Evolutionary conservation across 345 rosid species (phyloP).

Genomic region (Populus davidiana): DNA sequence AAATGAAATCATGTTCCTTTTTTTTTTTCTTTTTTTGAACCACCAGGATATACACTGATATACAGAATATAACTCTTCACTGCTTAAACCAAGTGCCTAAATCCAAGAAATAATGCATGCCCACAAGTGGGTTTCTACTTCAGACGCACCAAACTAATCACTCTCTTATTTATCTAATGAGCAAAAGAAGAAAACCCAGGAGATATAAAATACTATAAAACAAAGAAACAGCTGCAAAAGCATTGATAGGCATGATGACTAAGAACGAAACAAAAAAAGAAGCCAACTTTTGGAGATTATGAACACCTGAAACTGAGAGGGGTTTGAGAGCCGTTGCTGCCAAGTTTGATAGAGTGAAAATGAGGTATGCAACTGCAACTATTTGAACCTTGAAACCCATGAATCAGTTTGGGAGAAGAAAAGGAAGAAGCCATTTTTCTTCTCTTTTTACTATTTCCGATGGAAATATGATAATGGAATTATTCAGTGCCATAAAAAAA

Average conservation of each 20-base stretch:
- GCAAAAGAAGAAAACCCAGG: not conserved
- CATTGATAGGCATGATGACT: not conserved
- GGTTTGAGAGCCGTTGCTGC: not conserved
- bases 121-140: not conserved
- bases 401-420: not conserved
- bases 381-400: not conserved
- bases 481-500: too few relatives aligned
- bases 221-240: too few relatives aligned
- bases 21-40: not conserved
- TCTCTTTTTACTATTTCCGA: not conserved
- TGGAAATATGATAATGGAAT: too few relatives aligned
- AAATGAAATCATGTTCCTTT: too few relatives aligned
- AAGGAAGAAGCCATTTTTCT: not conserved
- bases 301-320: conserved; percentile 5
- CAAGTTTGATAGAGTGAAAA: not conserved
- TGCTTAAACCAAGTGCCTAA: not conserved
- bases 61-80: not conserved
- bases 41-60: not conserved
- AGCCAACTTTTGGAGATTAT: not conserved
- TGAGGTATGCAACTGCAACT: not conserved
- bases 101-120: not conserved
- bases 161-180: not conserved
- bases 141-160: not conserved
- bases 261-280: not conserved
- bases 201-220: not conserved